phyloP scores from a whole-genome alignment of 2,329 filamentous ascomycete species.

The Cercospora sp. region DNA sequence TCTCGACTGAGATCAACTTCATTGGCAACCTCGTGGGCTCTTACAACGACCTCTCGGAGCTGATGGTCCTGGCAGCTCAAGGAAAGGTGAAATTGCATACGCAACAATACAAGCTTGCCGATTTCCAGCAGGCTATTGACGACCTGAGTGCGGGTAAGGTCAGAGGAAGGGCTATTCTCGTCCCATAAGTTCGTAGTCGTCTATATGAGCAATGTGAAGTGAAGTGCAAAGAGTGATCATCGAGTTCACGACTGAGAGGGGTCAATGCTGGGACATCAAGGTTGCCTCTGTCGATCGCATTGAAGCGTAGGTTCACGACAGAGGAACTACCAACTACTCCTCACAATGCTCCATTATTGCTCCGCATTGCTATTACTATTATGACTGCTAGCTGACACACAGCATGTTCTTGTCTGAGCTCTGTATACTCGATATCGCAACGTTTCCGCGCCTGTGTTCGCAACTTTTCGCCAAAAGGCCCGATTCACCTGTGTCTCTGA shows the following conservation, averaged over 20 bases:
- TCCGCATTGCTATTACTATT: background rate
- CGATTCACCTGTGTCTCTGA: background rate
- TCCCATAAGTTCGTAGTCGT: conserved; percentile 17
- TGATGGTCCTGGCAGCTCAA: conserved; percentile 31
- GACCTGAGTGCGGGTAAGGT: conserved; percentile 29
- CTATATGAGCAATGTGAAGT: background rate
- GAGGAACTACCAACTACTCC: background rate
- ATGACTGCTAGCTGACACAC: background rate
- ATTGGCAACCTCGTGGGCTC: conserved; percentile 30
- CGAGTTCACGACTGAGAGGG: background rate
- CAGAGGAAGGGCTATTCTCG: conserved; percentile 28
- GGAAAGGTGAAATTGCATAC: conserved; percentile 32
- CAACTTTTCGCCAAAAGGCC: background rate
- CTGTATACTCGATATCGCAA: background rate
- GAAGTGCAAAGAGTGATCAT: background rate
- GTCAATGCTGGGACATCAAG: background rate
- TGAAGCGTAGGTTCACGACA: background rate
- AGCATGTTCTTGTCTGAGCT: background rate
- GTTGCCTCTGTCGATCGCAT: background rate
- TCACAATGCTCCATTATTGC: background rate
- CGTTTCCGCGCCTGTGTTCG: background rate
- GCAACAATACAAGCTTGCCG: conserved; percentile 31
- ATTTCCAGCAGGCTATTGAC: conserved; percentile 33
- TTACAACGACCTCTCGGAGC: conserved; percentile 31
- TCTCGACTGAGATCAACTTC: conserved; percentile 33